A percentile compares a stretch with the other conserved stretches of the same genome.
These are phyloP conservation scores for Dentipellis sp. DNA, from an alignment of 768 basidiomycete genomes.

Conservation along the genomic window DNA sequence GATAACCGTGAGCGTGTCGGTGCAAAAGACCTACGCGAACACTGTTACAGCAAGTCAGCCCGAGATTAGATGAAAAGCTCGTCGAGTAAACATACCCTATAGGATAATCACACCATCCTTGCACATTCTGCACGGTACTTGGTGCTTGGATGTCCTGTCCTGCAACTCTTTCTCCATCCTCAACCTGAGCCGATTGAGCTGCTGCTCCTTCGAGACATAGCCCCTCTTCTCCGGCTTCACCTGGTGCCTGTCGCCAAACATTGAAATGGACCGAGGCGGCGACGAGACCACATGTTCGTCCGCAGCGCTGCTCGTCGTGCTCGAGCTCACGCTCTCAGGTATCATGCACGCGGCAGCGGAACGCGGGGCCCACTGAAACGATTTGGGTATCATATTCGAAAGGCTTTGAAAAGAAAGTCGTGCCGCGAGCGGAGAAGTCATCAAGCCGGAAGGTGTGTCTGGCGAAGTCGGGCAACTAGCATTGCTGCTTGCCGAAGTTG, in stretches of 20 bases:
- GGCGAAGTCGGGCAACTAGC: slow-evolving; percentile 2
- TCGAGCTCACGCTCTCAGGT: slow-evolving; percentile 15
- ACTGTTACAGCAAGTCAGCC: neutral
- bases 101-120: neutral
- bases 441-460: slow-evolving; percentile 29
- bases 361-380: slow-evolving; percentile 33
- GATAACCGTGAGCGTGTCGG: neutral
- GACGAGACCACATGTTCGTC: slow-evolving; percentile 9
- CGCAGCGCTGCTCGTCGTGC: slow-evolving; percentile 3
- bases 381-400: slow-evolving; percentile 47
- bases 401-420: slow-evolving; percentile 52
- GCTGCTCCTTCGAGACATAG: slow-evolving; percentile 56
- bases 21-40: too few relatives aligned
- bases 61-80: neutral
- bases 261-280: slow-evolving; percentile 7
- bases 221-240: slow-evolving; percentile 18
- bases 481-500: neutral
- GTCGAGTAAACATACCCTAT: neutral
- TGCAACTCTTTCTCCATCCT: slow-evolving; percentile 37
- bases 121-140: neutral
- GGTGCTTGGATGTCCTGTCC: neutral
- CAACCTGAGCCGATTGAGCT: slow-evolving; percentile 51
- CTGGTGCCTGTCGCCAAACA: slow-evolving; percentile 5
- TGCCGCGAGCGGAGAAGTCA: slow-evolving; percentile 43
- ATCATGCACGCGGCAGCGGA: slow-evolving; percentile 12